Conservation (phyloP, 805 yeast species). For the Candida pseudofarinosa region DNA sequence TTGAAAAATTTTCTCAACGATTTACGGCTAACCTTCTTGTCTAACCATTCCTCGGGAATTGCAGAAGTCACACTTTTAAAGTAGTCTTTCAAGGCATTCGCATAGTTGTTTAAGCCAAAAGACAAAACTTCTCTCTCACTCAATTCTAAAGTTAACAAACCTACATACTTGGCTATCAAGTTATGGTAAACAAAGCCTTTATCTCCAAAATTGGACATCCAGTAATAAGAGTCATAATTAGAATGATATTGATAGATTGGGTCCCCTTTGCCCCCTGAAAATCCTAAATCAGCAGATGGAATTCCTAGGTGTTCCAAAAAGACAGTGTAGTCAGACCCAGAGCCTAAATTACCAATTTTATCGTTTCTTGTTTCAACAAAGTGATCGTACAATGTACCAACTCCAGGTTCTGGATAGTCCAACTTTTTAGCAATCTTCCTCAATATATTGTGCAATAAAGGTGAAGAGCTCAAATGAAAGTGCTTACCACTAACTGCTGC, state of each 20-base stretch:
- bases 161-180: slow-evolving; percentile 55
- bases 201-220: slow-evolving; percentile 53
- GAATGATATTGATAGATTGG: slow-evolving; percentile 58
- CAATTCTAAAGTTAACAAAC: slow-evolving; percentile 49
- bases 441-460: slow-evolving; percentile 48
- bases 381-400: slow-evolving; percentile 45
- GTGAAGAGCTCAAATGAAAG: slow-evolving; percentile 49
- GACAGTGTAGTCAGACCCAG: slow-evolving; percentile 53
- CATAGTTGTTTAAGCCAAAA: slow-evolving; percentile 45
- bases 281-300: slow-evolving; percentile 54
- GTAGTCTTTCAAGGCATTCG: slow-evolving; percentile 36
- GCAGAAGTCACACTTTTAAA: slow-evolving; percentile 26
- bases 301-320: slow-evolving; percentile 67
- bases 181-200: slow-evolving; percentile 52
- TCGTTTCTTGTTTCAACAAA: slow-evolving; percentile 37
- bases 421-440: slow-evolving; percentile 43
- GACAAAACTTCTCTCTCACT: slow-evolving; percentile 56
- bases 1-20: slow-evolving; percentile 13
- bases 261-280: slow-evolving; percentile 31
- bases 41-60: slow-evolving; percentile 34
- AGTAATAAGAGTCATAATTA: slow-evolving; percentile 51
- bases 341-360: slow-evolving; percentile 40
- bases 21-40: slow-evolving; percentile 14
- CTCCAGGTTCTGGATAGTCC: slow-evolving; percentile 37
- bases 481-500: slow-evolving; percentile 50